phyloP scores from a whole-genome alignment of 164 flowering plant species.

The Annona cherimola region DNA sequence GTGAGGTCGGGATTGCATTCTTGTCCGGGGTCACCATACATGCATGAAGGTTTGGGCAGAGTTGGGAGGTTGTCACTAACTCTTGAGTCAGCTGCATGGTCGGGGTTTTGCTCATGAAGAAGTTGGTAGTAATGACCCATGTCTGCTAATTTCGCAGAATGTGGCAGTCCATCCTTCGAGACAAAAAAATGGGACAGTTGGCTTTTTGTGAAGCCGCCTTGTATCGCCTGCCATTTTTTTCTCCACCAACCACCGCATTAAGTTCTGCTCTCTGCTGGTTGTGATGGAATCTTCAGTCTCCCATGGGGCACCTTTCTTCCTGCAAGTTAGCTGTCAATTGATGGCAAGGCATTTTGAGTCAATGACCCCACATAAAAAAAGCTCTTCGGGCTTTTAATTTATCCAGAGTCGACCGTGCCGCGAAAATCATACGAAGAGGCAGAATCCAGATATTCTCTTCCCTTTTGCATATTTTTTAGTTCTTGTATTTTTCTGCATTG shows the following conservation, averaged over 20 bases:
- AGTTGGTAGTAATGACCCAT: conserved; percentile 26
- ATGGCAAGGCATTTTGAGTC: conserved; percentile 2
- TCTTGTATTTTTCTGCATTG: conserved; percentile 12
- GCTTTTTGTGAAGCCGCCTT: background rate
- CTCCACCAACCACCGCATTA: background rate
- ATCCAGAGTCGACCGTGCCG: background rate
- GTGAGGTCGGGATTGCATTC: conserved; percentile 49
- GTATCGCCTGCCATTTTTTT: background rate
- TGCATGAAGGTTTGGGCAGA: conserved; percentile 27
- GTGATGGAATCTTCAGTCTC: background rate
- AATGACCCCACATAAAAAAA: conserved; percentile 4
- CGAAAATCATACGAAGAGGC: conserved; percentile 2
- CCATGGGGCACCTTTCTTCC: background rate
- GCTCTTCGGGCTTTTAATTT: background rate
- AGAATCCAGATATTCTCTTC: conserved; percentile 1
- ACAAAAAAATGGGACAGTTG: background rate
- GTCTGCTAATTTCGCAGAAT: conserved; percentile 20
- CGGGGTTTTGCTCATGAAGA: conserved; percentile 19
- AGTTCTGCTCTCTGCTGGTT: background rate
- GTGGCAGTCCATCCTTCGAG: conserved; percentile 6
- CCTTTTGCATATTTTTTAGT: background rate
- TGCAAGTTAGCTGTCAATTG: background rate
- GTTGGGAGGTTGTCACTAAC: conserved; percentile 36
- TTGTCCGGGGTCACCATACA: conserved; percentile 48
- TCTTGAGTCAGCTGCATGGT: conserved; percentile 41